A percentile compares a stretch with the other conserved stretches of the same genome.
Evolutionary conservation across 208 protist species (phyloP).

Genomic region (Crithidia sp.): DNA sequence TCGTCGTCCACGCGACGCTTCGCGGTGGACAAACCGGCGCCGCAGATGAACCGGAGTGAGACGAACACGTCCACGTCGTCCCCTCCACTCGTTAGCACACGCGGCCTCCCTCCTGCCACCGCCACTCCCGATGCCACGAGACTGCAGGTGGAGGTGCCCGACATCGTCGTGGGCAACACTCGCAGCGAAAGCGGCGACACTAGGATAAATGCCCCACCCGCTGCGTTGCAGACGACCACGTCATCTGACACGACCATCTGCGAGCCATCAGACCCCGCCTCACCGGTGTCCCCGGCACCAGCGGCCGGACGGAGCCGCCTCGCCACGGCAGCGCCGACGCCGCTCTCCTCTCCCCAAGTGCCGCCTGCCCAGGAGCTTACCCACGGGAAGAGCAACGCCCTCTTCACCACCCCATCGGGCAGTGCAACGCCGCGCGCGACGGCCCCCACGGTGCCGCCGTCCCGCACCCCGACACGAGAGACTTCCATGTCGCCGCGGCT

Average conservation of each 20-base stretch:
- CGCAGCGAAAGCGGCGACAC: neutral
- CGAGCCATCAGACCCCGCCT: neutral
- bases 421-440: conserved; percentile 18
- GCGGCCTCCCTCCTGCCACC: too few relatives aligned
- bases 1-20: neutral
- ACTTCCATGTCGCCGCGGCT: conserved; percentile 9
- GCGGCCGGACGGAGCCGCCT: neutral
- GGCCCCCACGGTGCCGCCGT: conserved; percentile 18
- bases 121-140: too few relatives aligned
- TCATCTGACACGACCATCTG: neutral
- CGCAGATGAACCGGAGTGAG: too few relatives aligned
- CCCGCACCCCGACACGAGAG: conserved; percentile 24
- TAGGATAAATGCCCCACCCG: neutral
- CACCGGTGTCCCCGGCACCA: neutral
- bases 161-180: too few relatives aligned
- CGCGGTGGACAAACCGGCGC: too few relatives aligned
- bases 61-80: too few relatives aligned
- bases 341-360: conserved; percentile 1
- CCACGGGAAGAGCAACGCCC: neutral
- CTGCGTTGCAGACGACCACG: neutral
- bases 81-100: too few relatives aligned
- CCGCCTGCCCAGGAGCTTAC: neutral
- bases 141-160: too few relatives aligned
- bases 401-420: conserved; percentile 15
- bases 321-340: neutral